Percentiles rank a stretch among this genome's conserved stretches.
phyloP scores from a whole-genome alignment of 345 rosid species.

The Eutrema japonicum region DNA sequence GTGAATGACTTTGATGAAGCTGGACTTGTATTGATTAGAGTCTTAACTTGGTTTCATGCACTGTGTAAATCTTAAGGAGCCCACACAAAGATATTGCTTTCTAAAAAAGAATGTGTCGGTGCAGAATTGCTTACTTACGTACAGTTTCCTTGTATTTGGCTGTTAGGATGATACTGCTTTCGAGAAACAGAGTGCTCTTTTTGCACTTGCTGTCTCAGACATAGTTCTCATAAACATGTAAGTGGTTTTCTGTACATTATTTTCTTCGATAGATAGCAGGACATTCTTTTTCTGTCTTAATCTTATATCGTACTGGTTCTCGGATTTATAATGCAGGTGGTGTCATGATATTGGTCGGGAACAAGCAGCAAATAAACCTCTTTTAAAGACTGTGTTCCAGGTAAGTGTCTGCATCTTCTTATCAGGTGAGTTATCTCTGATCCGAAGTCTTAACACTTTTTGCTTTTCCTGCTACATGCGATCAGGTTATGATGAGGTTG shows the following conservation, averaged over 20 bases:
- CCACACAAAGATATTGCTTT: slow-evolving; percentile 3
- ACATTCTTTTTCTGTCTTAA: slow-evolving; percentile 10
- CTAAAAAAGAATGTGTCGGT: slow-evolving; percentile 3
- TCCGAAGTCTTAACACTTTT: slow-evolving; percentile 12
- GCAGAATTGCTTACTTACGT: slow-evolving; percentile 24
- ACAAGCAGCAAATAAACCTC: slow-evolving; percentile 99
- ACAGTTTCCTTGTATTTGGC: slow-evolving; percentile 20
- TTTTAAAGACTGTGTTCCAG: slow-evolving; percentile 98
- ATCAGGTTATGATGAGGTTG: slow-evolving; percentile 98
- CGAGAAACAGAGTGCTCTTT: slow-evolving; percentile 99
- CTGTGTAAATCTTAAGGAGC: background rate
- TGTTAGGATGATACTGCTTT: slow-evolving; percentile 97
- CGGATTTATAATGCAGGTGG: slow-evolving; percentile 70
- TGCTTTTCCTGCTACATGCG: slow-evolving; percentile 36
- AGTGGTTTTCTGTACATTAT: slow-evolving; percentile 37
- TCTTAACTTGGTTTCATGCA: slow-evolving; percentile 19
- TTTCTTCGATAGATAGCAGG: slow-evolving; percentile 13
- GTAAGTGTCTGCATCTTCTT: slow-evolving; percentile 46
- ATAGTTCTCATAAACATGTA: slow-evolving; percentile 98
- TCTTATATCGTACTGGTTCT: slow-evolving; percentile 22
- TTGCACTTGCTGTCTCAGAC: slow-evolving; percentile 98
- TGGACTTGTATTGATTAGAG: slow-evolving; percentile 16
- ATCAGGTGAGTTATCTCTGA: slow-evolving; percentile 29
- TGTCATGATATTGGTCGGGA: slow-evolving; percentile 99
- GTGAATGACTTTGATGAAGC: slow-evolving; percentile 2